Conservation (phyloP, 1,284 basidiomycete species). For the Pyrrhoderma lamaoense region DNA sequence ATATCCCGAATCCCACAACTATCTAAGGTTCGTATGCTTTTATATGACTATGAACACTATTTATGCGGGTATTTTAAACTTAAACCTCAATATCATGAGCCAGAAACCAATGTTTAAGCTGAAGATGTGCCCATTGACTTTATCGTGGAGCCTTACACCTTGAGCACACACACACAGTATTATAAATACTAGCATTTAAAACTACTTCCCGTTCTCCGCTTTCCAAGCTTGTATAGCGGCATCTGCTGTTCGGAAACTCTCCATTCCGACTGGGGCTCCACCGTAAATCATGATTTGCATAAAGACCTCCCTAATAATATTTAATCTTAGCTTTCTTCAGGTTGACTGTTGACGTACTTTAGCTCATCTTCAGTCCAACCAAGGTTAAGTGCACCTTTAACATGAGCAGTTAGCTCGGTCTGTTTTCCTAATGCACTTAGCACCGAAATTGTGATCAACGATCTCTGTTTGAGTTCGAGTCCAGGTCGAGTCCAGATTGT, state of each 20-base stretch:
- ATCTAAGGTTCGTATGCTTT: no score
- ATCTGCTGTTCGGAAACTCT: slow-evolving; percentile 15
- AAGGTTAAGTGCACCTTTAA: slow-evolving; percentile 16
- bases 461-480: slow-evolving; percentile 14
- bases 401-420: slow-evolving; percentile 11
- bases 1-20: no score
- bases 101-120: no score
- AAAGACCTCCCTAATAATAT: slow-evolving; percentile 14
- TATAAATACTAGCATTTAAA: not conserved
- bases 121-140: no score
- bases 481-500: slow-evolving; percentile 18
- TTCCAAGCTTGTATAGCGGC: slow-evolving; percentile 17
- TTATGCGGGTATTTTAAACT: no score
- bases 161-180: no score
- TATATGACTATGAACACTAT: no score
- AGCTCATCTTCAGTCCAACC: slow-evolving; percentile 16
- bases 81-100: no score
- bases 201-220: slow-evolving; percentile 7
- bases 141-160: no score
- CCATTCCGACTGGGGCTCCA: slow-evolving; percentile 16
- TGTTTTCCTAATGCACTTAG: slow-evolving; percentile 15
- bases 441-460: slow-evolving; percentile 11
- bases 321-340: no score
- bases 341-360: slow-evolving; percentile 5
- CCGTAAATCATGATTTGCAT: slow-evolving; percentile 17